Base-by-base conservation (phyloP, 352 stramenopile species). In the Blastocystis sp. region DNA sequence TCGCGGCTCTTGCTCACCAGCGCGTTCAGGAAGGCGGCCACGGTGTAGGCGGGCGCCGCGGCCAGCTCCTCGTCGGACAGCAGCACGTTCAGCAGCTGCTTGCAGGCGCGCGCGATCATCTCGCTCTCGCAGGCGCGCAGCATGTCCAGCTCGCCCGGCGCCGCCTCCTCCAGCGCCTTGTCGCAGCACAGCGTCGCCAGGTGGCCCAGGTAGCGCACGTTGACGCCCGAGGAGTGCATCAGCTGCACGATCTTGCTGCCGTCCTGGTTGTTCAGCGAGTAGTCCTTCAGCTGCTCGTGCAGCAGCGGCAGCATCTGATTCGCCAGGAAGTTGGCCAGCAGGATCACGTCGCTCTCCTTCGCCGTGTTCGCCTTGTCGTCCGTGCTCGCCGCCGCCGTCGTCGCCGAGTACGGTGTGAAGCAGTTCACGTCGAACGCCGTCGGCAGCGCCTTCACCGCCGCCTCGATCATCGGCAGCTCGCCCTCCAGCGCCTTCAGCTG, bases 311-410 rank as follows among this genome's bases (percentile, higher is more conserved):
- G 38, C 28, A 62, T 52, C 70, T 81, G 70, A 1, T 23, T 28
- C 38, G 61, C 41, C 40, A 87, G 43, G 77, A 78, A 87, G 77
- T 87, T 87, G n/a, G n/a, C 38, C 65, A 87, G 65, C 65, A 78
- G 40, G 45, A 87, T 43, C 59, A 86, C 76, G 52, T 74, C 48
- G 11, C 19, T 86, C 62, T 86, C 76, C 40, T 80, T 40, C 21
- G 40, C 48, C 2, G 76, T 86, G 11, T 62, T 64, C 48, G 70
- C 48, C 21, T 71, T 71, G 14, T 74, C 64, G 7, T 81, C 48
- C 17, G 34, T 52, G 28, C 21, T 87, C n/a, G 23, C 40, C 19
- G 62, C 60, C 19, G 48, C 45, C 14, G 53, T 78, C 10, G 77
- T 60, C 9, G n/a, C 38, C 23, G n/a, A 76, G 56, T 61, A 87